phyloP scores from a whole-genome alignment of 805 yeast species.

The Grigorovia humatica region DNA sequence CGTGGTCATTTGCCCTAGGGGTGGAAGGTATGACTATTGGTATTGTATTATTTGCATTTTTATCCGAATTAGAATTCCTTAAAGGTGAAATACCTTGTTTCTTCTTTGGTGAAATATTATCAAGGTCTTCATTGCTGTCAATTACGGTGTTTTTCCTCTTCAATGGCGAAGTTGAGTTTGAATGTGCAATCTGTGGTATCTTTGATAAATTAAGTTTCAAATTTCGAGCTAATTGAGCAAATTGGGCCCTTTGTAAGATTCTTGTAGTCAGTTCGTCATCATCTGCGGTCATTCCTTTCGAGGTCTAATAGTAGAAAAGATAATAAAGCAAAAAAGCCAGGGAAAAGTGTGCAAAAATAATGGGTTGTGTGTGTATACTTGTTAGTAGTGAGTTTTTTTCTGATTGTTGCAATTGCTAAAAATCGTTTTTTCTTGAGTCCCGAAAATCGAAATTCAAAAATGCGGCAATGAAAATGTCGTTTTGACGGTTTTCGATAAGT shows the following conservation, averaged over 20 bases:
- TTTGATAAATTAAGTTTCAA: conserved; percentile 25
- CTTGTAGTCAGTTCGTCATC: conserved; percentile 26
- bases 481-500: too few relatives aligned
- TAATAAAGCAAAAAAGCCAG: too few relatives aligned
- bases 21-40: conserved; percentile 6
- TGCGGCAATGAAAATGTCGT: too few relatives aligned
- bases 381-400: too few relatives aligned
- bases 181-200: conserved; percentile 10
- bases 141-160: background rate
- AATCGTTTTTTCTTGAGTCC: too few relatives aligned
- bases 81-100: conserved; percentile 5
- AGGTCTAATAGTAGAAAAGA: too few relatives aligned
- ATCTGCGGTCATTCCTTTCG: conserved; percentile 9
- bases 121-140: background rate
- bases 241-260: conserved; percentile 27
- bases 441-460: too few relatives aligned
- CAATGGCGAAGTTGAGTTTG: background rate
- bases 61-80: conserved; percentile 1
- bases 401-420: too few relatives aligned
- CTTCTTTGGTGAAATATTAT: background rate
- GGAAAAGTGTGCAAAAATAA: too few relatives aligned
- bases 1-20: conserved; percentile 6
- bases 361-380: too few relatives aligned
- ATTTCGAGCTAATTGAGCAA: conserved; percentile 29
- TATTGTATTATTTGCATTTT: background rate